Percentiles rank a stretch among this genome's conserved stretches.
Conservation (phyloP, 108 stramenopile genomes). For the Pseudonitzschia pungens region DNA sequence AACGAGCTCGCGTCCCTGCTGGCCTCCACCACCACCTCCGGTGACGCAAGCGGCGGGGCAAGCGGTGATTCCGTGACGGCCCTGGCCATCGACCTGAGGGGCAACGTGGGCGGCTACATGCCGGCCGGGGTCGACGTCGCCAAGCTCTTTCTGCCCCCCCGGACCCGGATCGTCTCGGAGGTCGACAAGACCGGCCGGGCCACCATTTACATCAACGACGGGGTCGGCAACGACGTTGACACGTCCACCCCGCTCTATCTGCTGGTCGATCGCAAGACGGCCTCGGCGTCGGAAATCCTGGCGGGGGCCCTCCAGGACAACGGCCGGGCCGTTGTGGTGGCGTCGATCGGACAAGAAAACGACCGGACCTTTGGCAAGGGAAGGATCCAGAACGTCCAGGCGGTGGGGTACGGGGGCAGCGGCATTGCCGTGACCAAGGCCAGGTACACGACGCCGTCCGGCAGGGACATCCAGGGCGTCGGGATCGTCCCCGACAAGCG, state of each 20-base stretch:
- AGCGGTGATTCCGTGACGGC: neutral
- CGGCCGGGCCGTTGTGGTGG: conserved; percentile 60
- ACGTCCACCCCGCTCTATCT: conserved; percentile 44
- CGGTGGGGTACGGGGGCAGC: conserved; percentile 56
- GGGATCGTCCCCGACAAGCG: conserved; percentile 59
- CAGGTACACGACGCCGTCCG: conserved; percentile 74
- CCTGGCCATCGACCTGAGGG: conserved; percentile 52
- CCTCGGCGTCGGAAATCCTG: conserved; percentile 71
- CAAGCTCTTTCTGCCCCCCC: conserved; percentile 49
- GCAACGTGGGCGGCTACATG: conserved; percentile 68
- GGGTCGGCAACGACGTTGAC: conserved; percentile 49
- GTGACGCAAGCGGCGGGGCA: no score
- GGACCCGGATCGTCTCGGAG: conserved; percentile 47
- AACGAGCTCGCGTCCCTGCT: conserved; percentile 26
- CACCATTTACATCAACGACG: conserved; percentile 46
- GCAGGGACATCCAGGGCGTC: conserved; percentile 70
- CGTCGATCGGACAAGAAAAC: conserved; percentile 20
- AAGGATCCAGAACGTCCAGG: conserved; percentile 76
- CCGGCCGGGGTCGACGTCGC: conserved; percentile 61
- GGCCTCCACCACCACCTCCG: neutral
- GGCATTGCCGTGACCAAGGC: conserved; percentile 85
- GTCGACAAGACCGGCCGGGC: conserved; percentile 42
- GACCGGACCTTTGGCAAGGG: conserved; percentile 82
- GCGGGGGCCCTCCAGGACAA: conserved; percentile 82
- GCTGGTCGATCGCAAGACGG: conserved; percentile 50